Evolutionary conservation across 2,329 filamentous ascomycete genomes (phyloP).

Genomic region (Aspergillus cejpii): DNA sequence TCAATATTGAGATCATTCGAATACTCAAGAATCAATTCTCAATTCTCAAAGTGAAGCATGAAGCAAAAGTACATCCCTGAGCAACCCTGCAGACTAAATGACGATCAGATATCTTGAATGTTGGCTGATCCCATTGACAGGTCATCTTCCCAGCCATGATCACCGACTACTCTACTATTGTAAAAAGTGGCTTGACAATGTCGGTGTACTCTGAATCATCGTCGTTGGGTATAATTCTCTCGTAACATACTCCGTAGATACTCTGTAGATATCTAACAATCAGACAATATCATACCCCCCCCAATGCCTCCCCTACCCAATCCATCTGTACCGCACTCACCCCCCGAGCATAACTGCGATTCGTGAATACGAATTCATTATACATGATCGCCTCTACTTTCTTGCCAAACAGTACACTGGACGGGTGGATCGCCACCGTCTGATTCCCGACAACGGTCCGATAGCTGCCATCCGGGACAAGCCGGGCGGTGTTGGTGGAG

Average conservation of each 20-base stretch:
- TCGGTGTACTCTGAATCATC: not conserved
- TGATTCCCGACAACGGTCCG: constrained; percentile 57
- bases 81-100: not conserved
- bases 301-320: constrained; percentile 52
- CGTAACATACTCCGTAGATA: too few species aligned
- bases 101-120: not conserved
- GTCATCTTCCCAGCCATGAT: not conserved
- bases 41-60: too few species aligned
- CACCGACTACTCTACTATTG: too few species aligned
- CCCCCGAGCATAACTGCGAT: constrained; percentile 55
- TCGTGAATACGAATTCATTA: constrained; percentile 61
- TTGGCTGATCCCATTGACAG: not conserved
- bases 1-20: too few species aligned
- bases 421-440: constrained; percentile 56
- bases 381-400: constrained; percentile 59
- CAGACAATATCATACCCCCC: constrained; percentile 11
- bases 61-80: too few species aligned
- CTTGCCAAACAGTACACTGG: constrained; percentile 54
- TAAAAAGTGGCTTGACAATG: not conserved
- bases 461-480: constrained; percentile 57
- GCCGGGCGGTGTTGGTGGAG: constrained; percentile 53
- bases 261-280: too few species aligned
- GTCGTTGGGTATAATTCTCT: not conserved
- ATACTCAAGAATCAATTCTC: too few species aligned
- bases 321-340: constrained; percentile 58